Evolutionary conservation across 805 yeast species (phyloP).

Genomic region (Hanseniaspora meyeri): DNA sequence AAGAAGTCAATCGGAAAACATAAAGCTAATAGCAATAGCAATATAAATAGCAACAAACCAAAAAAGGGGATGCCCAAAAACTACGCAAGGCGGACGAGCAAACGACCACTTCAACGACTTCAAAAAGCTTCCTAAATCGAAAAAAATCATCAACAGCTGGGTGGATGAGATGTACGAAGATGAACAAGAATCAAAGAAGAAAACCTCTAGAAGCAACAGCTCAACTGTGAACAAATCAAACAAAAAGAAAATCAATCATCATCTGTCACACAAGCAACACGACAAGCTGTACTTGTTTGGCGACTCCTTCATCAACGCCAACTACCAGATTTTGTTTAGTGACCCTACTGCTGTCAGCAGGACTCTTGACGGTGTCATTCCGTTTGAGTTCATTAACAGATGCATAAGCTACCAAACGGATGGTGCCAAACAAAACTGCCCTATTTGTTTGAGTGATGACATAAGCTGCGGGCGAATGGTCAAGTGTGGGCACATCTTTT

Average conservation of each 20-base stretch:
- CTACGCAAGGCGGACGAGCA: no score
- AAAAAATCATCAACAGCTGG: slow-evolving; percentile 2
- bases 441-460: slow-evolving; percentile 75
- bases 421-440: slow-evolving; percentile 63
- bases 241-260: neutral
- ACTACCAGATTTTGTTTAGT: slow-evolving; percentile 73
- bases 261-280: neutral
- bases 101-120: neutral
- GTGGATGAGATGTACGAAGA: slow-evolving; percentile 1
- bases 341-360: slow-evolving; percentile 46
- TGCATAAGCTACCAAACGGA: slow-evolving; percentile 26
- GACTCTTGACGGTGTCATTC: slow-evolving; percentile 50
- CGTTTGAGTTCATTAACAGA: slow-evolving; percentile 34
- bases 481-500: slow-evolving; percentile 85
- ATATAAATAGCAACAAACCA: slow-evolving; percentile 3
- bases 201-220: slow-evolving; percentile 5
- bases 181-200: slow-evolving; percentile 29
- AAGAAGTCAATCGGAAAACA: neutral
- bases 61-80: neutral
- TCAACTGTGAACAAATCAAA: neutral
- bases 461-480: slow-evolving; percentile 92
- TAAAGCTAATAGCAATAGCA: slow-evolving; percentile 3
- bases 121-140: slow-evolving; percentile 8
- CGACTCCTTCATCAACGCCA: slow-evolving; percentile 64
- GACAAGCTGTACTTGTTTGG: slow-evolving; percentile 41